phyloP scores from a whole-genome alignment of 2,329 filamentous ascomycete species.

The Aureobasidium sp. region DNA sequence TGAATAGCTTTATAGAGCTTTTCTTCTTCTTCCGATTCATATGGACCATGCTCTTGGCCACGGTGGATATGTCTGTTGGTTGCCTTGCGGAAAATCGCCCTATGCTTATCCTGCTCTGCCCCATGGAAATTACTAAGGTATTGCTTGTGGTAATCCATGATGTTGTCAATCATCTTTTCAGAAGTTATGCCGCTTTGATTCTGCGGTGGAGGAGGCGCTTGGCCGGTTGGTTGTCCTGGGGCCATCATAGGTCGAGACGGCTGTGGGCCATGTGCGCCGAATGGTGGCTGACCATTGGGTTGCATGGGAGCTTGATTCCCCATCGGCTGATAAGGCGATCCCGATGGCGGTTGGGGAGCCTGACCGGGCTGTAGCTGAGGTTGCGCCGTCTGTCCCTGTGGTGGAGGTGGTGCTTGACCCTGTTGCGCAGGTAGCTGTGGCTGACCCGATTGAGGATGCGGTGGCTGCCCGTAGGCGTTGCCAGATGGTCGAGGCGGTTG shows the following conservation, averaged over 20 bases:
- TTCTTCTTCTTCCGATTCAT: slow-evolving; percentile 18
- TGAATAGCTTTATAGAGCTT: slow-evolving; percentile 18
- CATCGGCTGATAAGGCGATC: background rate
- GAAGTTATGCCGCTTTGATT: slow-evolving; percentile 18
- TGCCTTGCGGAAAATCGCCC: slow-evolving; percentile 19
- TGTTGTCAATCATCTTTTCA: slow-evolving; percentile 19
- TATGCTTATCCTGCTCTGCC: slow-evolving; percentile 18
- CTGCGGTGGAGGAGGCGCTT: slow-evolving; percentile 8
- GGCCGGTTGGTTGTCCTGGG: background rate
- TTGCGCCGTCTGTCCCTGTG: background rate
- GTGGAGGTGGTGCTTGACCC: background rate
- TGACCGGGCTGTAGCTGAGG: background rate
- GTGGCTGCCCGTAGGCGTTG: background rate
- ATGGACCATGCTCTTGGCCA: slow-evolving; percentile 17
- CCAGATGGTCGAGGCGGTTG: slow-evolving; percentile 2
- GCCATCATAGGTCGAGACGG: slow-evolving; percentile 10
- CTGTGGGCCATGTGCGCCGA: background rate
- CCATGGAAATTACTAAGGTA: slow-evolving; percentile 18
- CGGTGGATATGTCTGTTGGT: slow-evolving; percentile 19
- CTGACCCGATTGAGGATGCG: slow-evolving; percentile 11
- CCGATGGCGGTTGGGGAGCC: background rate
- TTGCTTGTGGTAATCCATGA: slow-evolving; percentile 19
- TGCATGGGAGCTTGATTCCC: background rate
- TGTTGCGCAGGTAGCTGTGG: background rate
- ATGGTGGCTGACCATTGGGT: slow-evolving; percentile 4